A percentile compares a stretch with the other conserved stretches of the same genome.
phyloP scores from a whole-genome alignment of 179 eudicot genomes.

The Spergularia azorica region DNA sequence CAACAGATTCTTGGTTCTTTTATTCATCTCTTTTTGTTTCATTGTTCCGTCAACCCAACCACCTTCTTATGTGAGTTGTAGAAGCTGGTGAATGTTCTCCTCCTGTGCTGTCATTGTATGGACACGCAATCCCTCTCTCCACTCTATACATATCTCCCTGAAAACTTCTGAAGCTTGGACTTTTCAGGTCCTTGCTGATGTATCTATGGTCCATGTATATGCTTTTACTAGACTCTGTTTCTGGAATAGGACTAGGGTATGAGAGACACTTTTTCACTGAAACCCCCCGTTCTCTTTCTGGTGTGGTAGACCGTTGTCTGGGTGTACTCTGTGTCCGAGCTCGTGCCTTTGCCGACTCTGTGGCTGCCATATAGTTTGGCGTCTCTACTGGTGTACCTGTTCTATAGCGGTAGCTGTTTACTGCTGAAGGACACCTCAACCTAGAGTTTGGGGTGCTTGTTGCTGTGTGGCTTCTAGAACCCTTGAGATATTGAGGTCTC shows the following conservation, averaged over 20 bases:
- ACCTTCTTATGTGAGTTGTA: constrained; percentile 67
- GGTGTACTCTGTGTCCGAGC: constrained; percentile 59
- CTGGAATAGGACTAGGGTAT: constrained; percentile 45
- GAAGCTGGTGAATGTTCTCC: constrained; percentile 81
- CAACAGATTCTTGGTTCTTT: not conserved
- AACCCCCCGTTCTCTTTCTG: constrained; percentile 46
- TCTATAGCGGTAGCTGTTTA: constrained; percentile 15
- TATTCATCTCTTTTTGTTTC: not conserved
- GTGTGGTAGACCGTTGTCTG: constrained; percentile 44
- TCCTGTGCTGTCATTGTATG: constrained; percentile 56
- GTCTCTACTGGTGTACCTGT: constrained; percentile 11
- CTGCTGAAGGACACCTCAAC: constrained; percentile 12
- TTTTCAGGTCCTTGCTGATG: constrained; percentile 46
- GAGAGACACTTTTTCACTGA: constrained; percentile 61
- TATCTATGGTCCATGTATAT: constrained; percentile 30
- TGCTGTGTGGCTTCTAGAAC: constrained; percentile 46
- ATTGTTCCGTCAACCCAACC: constrained; percentile 38
- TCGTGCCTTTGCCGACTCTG: constrained; percentile 75
- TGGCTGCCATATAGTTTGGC: constrained; percentile 80
- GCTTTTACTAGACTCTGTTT: constrained; percentile 26
- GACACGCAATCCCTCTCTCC: constrained; percentile 28
- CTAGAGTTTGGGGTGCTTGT: constrained; percentile 50
- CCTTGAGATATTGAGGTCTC: constrained; percentile 52
- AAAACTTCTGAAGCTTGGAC: constrained; percentile 77
- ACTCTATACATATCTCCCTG: constrained; percentile 25